Conservation (phyloP, 2,329 filamentous ascomycete species). For the Plenodomus lindquistii region DNA sequence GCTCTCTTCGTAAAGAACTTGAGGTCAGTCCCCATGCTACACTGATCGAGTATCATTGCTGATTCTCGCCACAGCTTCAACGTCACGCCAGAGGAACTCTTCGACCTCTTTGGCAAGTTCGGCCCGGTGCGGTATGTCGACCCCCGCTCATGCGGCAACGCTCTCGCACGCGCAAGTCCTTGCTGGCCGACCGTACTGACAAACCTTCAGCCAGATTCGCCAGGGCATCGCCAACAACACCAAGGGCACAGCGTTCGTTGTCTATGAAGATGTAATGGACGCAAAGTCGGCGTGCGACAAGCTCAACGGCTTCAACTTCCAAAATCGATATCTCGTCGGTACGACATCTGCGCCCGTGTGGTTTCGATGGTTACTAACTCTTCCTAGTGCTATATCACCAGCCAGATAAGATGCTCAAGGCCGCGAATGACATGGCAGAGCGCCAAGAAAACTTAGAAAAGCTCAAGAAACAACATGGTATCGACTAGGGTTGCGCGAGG, state of each 20-base stretch:
- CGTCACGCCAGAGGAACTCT: constrained; percentile 96
- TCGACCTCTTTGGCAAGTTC: constrained; percentile 98
- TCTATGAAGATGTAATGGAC: constrained; percentile 99
- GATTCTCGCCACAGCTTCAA: constrained; percentile 72
- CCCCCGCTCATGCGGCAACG: constrained; percentile 14
- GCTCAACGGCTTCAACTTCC: constrained; percentile 99
- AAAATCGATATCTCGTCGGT: constrained; percentile 98
- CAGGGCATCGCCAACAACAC: constrained; percentile 97
- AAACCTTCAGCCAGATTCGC: constrained; percentile 79
- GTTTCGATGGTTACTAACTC: constrained; percentile 7
- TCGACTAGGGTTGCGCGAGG: constrained; percentile 72
- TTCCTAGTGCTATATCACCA: constrained; percentile 71
- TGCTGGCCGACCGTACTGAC: constrained; percentile 21
- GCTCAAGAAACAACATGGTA: constrained; percentile 96
- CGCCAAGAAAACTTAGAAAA: constrained; percentile 97
- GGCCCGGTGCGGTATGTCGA: constrained; percentile 82
- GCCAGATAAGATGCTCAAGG: constrained; percentile 78
- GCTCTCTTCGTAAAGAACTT: constrained; percentile 99
- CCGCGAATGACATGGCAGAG: constrained; percentile 90
- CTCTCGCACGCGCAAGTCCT: constrained; percentile 8
- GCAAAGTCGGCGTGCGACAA: constrained; percentile 99
- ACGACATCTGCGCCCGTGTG: constrained; percentile 45
- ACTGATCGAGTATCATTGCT: constrained; percentile 6
- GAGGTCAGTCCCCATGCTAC: constrained; percentile 63
- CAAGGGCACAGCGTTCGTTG: constrained; percentile 97